A percentile compares a stretch with the other conserved stretches of the same genome.
Evolutionary conservation across 495 filamentous ascomycete species (phyloP).

Genomic region (Aspergillus bridgeri): DNA sequence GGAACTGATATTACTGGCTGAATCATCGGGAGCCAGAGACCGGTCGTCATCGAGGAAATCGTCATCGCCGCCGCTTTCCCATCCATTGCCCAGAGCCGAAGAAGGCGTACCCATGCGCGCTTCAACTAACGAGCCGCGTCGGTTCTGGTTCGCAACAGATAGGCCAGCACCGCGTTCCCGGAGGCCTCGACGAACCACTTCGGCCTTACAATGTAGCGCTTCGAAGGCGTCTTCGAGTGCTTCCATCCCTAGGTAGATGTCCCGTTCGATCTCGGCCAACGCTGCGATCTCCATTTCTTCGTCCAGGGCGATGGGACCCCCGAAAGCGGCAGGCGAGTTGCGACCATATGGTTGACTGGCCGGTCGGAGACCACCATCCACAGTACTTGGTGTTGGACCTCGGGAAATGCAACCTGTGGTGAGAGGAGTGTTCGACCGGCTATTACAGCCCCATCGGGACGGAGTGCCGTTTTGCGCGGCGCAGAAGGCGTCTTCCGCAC

Average conservation of each 20-base stretch:
- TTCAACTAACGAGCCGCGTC: slow-evolving; percentile 53
- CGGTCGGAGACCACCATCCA: slow-evolving; percentile 37
- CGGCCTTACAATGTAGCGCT: slow-evolving; percentile 79
- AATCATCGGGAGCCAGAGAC: slow-evolving; percentile 69
- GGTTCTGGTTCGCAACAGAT: slow-evolving; percentile 69
- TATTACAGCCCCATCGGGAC: slow-evolving; percentile 34
- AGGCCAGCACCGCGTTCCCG: slow-evolving; percentile 77
- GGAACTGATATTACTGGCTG: slow-evolving; percentile 83
- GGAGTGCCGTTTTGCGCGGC: slow-evolving; percentile 13
- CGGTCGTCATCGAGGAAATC: slow-evolving; percentile 55
- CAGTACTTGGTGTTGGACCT: slow-evolving; percentile 35
- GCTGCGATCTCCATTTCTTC: slow-evolving; percentile 92
- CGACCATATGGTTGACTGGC: slow-evolving; percentile 37
- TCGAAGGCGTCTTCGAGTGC: slow-evolving; percentile 94
- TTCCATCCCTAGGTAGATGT: slow-evolving; percentile 93
- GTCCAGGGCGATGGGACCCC: slow-evolving; percentile 76
- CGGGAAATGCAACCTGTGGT: slow-evolving; percentile 40
- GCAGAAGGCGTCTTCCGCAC: slow-evolving; percentile 64
- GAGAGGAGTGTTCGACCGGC: slow-evolving; percentile 44
- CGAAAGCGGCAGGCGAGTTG: slow-evolving; percentile 39
- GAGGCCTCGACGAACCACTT: slow-evolving; percentile 72
- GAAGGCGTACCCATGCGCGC: slow-evolving; percentile 58
- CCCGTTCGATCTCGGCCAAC: slow-evolving; percentile 85
- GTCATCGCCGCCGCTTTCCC: slow-evolving; percentile 57
- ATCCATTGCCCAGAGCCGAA: slow-evolving; percentile 30